Evolutionary conservation across 2,329 filamentous ascomycete genomes (phyloP), one percentile per base, ranked within the genome.

Genomic region (Aurifilum marmelostoma): DNA sequence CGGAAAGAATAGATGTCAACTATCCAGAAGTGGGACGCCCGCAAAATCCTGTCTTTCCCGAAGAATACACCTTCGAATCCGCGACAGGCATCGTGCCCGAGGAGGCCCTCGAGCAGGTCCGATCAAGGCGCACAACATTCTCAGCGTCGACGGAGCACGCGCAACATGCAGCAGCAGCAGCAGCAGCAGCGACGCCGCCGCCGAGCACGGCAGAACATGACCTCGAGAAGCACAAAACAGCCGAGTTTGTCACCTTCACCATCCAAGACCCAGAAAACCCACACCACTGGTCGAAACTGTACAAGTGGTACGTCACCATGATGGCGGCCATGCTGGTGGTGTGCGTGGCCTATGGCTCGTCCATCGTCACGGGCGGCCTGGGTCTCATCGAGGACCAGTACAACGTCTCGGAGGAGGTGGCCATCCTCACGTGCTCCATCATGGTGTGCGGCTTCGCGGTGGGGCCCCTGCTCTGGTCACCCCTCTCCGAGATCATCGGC

Each of bases 401-500:
- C 37, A 24, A 63, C 24, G 61, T 63, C 27, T 63, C 61, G 1
- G 39, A 47, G n/a, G 61, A 63, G 21, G 41, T 63, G 5, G 61
- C 61, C 39, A 63, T 47, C 41, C 24, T 63, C n/a, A 63, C 61
- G 3, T 63, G 61, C 27, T 63, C 61, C 16, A 63, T 63, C 18
- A 63, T 66, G 75, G 79, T 88, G 14, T 78, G 86, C 0, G 84
- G 85, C 61, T 80, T 82, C 60, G 79, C 79, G 12, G 77, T 82
- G 58, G 83, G 82, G 1, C 83, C 83, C 5, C 73, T 77, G 5
- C 73, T 84, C 8, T 80, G 80, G 54, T 83, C 82, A 3, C 84
- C 85, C 0, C 67, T 84, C 9, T 83, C 79, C 32, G 84, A 87
- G 73, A 72, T 82, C 29, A 82, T 80, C 72, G 81, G 82, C 29